Conservation (phyloP, 2,329 filamentous ascomycete species). For the Colletotrichum karsti region DNA sequence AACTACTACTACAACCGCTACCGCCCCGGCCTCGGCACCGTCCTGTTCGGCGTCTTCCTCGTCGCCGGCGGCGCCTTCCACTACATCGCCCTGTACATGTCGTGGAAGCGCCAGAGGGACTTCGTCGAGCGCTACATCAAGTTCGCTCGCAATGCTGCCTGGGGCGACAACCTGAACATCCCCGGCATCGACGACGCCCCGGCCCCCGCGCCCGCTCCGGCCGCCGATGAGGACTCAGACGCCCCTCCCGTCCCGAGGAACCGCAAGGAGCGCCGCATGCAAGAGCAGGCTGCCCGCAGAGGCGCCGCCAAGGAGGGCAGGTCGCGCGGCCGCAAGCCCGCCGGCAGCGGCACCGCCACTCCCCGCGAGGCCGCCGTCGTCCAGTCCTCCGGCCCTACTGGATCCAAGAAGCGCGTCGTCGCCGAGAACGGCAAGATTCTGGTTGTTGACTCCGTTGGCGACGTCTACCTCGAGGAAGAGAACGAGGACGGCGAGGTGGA, state of each 20-base stretch:
- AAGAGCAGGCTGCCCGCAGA: conserved; percentile 85
- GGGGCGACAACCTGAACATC: conserved; percentile 83
- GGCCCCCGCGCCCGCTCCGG: conserved; percentile 52
- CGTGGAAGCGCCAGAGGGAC: conserved; percentile 88
- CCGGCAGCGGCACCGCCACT: conserved; percentile 33
- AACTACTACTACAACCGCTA: conserved; percentile 98
- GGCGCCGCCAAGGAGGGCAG: conserved; percentile 55
- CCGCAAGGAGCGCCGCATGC: conserved; percentile 85
- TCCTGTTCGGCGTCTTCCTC: conserved; percentile 82
- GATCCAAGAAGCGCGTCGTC: conserved; percentile 85
- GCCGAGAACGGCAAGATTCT: conserved; percentile 96
- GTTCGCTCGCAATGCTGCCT: conserved; percentile 86
- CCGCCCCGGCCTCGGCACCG: conserved; percentile 87
- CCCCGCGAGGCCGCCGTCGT: conserved; percentile 60
- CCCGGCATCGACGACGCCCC: conserved; percentile 67
- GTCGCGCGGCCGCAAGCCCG: conserved; percentile 41
- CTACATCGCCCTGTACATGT: conserved; percentile 85
- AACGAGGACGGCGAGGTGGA: conserved; percentile 85
- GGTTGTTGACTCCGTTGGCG: conserved; percentile 89
- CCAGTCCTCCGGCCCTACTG: conserved; percentile 68
- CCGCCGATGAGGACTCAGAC: conserved; percentile 55
- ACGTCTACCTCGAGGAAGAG: conserved; percentile 94
- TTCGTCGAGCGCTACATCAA: conserved; percentile 93
- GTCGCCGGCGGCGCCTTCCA: conserved; percentile 86
- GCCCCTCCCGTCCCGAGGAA: conserved; percentile 71